Base-by-base conservation (phyloP, 192 early-diverging fungal species). In the Kickxella alabastrina region DNA sequence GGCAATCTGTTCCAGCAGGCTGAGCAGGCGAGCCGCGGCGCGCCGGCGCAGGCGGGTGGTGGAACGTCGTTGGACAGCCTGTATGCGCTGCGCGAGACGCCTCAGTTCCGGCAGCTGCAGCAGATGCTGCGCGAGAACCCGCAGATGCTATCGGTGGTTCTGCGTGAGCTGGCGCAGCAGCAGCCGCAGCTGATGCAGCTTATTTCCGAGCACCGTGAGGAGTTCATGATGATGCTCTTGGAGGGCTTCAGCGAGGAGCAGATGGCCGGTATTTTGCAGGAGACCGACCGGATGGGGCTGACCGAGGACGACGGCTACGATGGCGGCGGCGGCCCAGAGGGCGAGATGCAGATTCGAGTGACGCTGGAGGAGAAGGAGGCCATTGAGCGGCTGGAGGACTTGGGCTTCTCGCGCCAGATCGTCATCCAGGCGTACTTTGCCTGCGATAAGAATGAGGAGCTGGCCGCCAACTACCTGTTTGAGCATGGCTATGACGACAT, bases 391-490 rank as follows among this genome's bases (percentile, higher is more conserved):
- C 60, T 98, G 57, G 82, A 83, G 62, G 88, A 63, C 13, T 76
- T 97, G 23, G 96, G 96, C 6, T 97, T 98, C 63, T 84, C 87
- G 49, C 79, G 90, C 38, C 80, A 80, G 34, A 45, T 80, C 4
- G 96, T 84, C 29, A 83, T 95, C 49, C 89, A 97, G 73, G 96
- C 96, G 22, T 98, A 83, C 77, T 83, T 98, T 77, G 90, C 91
- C 13, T 98, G 96, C 63, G 96, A 98, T 51, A 94, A 93, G 70
- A 92, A 97, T 72, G 96, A 98, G 79, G 89, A 98, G 64, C 66
- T 95, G 60, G 90, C 96, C 1, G 96, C 94, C 14, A 97, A 97
- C 72, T 97, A 90, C 65, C 59, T 98, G 63, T 93, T 96, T 72
- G 92, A 97, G 25, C 80, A 90, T 47, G 78, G 78, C 9, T 19